Conservation (phyloP, 768 basidiomycete genomes). For the Lactifluus subvellereus region DNA sequence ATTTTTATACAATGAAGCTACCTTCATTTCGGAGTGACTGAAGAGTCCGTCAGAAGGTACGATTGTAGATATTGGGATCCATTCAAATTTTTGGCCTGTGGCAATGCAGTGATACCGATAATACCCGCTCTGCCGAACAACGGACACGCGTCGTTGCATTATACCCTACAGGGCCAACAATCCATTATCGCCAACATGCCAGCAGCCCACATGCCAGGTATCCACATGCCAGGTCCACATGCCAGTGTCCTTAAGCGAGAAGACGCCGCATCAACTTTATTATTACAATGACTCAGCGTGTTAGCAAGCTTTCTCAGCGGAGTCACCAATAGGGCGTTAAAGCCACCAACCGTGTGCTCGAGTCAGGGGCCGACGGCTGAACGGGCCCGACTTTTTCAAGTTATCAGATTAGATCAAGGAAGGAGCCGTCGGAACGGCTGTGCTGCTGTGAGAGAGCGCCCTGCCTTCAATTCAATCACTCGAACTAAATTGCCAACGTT, state of each 20-base stretch:
- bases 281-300: background rate
- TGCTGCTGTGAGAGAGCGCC: background rate
- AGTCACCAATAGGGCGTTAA: background rate
- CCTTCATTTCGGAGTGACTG: slow-evolving; percentile 64
- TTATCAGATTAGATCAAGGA: background rate
- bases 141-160: background rate
- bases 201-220: no score
- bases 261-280: background rate
- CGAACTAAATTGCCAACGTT: background rate
- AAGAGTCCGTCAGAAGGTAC: no score
- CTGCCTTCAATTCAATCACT: background rate
- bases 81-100: background rate
- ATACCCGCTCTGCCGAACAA: background rate
- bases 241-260: background rate
- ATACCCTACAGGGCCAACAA: background rate
- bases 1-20: slow-evolving; percentile 78
- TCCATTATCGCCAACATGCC: background rate
- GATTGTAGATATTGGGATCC: background rate
- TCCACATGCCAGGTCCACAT: background rate
- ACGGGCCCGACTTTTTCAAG: background rate
- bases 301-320: background rate
- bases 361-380: background rate
- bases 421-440: no score
- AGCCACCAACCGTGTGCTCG: background rate
- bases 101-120: background rate